phyloP scores from a whole-genome alignment of 306 rosid genomes.

The Mucuna pruriens region DNA sequence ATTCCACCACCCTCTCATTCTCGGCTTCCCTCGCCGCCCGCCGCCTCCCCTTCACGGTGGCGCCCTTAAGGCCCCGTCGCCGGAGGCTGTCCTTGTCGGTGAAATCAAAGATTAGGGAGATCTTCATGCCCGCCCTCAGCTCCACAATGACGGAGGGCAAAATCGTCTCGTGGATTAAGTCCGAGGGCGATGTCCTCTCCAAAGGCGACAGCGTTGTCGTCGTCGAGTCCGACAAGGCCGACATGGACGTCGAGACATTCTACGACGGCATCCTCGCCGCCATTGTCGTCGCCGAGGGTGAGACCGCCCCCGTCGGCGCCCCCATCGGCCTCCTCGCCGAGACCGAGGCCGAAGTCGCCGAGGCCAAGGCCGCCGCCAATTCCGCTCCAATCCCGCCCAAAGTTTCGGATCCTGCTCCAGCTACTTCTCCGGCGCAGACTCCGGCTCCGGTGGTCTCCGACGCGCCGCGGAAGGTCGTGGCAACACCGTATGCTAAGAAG shows the following conservation, averaged over 20 bases:
- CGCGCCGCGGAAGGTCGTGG: constrained; percentile 70
- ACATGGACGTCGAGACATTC: constrained; percentile 93
- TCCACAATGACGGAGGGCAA: constrained; percentile 99
- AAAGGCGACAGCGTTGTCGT: constrained; percentile 95
- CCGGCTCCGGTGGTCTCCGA: constrained; percentile 57
- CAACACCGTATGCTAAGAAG: constrained; percentile 89
- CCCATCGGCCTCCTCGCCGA: constrained; percentile 84
- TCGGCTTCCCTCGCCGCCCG: constrained; percentile 58
- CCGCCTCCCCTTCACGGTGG: constrained; percentile 15
- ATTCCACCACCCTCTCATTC: constrained; percentile 49
- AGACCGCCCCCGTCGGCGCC: constrained; percentile 88
- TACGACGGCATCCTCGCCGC: constrained; percentile 90
- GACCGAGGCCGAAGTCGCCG: constrained; percentile 69
- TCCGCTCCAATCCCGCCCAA: constrained; percentile 51
- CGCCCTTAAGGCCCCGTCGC: constrained; percentile 36
- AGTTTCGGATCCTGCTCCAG: constrained; percentile 41
- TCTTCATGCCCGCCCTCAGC: constrained; percentile 98
- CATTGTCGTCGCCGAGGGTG: constrained; percentile 79
- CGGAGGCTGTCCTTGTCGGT: constrained; percentile 54
- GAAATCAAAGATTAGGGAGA: constrained; percentile 84
- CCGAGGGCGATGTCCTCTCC: constrained; percentile 87
- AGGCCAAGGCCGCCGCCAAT: constrained; percentile 60
- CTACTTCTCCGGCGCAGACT: constrained; percentile 3
- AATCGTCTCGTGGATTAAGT: constrained; percentile 91
- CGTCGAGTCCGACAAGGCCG: constrained; percentile 92